A percentile compares a stretch with the other conserved stretches of the same genome.
These are phyloP conservation scores for Eucalyptus urophylla DNA, from an alignment of 345 rosid genomes.

Conservation along the genomic window DNA sequence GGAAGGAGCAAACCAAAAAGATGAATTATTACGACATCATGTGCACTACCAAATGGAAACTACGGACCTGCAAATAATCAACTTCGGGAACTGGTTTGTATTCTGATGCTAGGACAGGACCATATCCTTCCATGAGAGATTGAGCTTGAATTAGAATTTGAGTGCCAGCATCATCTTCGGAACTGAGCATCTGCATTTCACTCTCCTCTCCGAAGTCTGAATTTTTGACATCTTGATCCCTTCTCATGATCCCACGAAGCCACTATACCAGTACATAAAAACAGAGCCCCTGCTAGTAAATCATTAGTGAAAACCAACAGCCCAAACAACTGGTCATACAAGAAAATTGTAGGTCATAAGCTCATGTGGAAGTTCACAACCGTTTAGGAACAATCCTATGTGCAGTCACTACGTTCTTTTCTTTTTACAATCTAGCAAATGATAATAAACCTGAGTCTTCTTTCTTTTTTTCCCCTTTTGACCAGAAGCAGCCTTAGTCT, in stretches of 20 bases:
- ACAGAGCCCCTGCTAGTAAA: constrained; percentile 65
- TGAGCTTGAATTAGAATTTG: background rate
- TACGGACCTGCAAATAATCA: constrained; percentile 81
- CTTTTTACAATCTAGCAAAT: background rate
- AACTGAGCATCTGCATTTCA: no score
- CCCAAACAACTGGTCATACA: constrained; percentile 14
- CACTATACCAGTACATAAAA: constrained; percentile 72
- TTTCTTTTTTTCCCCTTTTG: background rate
- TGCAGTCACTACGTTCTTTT: background rate
- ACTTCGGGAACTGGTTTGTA: constrained; percentile 67
- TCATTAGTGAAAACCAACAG: constrained; percentile 58
- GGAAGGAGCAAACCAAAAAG: background rate
- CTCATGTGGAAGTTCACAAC: background rate
- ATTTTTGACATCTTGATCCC: constrained; percentile 20
- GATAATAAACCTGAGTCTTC: background rate
- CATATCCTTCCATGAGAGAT: no score
- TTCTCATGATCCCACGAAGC: constrained; percentile 42
- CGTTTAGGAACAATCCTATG: background rate
- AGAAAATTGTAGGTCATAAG: background rate
- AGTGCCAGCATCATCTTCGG: no score
- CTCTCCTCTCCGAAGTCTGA: constrained; percentile 26
- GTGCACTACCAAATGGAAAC: background rate
- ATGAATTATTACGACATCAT: background rate
- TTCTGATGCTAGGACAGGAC: constrained; percentile 9
- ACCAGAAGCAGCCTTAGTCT: background rate